phyloP scores from a whole-genome alignment of 495 filamentous ascomycete species.

The Pseudevernia furfuracea region DNA sequence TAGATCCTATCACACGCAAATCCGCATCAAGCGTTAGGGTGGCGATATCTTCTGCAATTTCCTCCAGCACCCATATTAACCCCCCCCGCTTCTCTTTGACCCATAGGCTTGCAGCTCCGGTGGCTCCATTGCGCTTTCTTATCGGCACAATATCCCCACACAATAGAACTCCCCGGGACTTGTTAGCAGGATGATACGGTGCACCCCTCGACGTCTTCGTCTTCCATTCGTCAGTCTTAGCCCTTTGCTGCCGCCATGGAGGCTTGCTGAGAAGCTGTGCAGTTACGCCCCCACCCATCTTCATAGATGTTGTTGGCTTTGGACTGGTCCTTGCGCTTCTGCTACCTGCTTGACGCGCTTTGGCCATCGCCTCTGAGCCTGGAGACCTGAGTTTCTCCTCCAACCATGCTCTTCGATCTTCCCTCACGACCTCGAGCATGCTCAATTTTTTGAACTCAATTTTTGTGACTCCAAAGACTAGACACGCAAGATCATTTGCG shows the following conservation, averaged over 20 bases:
- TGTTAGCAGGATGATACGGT: constrained; percentile 54
- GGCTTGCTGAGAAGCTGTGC: constrained; percentile 82
- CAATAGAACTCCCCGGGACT: constrained; percentile 82
- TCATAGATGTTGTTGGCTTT: constrained; percentile 44
- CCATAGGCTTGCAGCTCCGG: constrained; percentile 90
- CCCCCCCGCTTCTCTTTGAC: constrained; percentile 94
- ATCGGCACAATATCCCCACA: constrained; percentile 98
- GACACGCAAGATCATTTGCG: constrained; percentile 94
- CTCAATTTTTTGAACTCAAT: constrained; percentile 90
- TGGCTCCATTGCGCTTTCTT: constrained; percentile 84
- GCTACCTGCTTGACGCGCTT: constrained; percentile 34
- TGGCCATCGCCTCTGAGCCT: constrained; percentile 42
- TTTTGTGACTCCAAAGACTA: constrained; percentile 91
- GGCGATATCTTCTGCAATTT: constrained; percentile 91
- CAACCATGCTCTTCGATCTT: constrained; percentile 84
- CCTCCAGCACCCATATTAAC: constrained; percentile 94
- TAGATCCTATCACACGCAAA: constrained; percentile 57
- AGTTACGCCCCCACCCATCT: constrained; percentile 71
- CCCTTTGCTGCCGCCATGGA: constrained; percentile 66
- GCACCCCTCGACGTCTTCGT: constrained; percentile 41
- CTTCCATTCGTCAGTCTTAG: constrained; percentile 66
- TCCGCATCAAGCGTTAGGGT: constrained; percentile 63
- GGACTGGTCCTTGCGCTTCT: constrained; percentile 39
- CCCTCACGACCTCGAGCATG: constrained; percentile 87
- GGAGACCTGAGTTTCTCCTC: constrained; percentile 68